Conservation (phyloP, 164 flowering plant genomes). For the Liquidambar formosana region DNA sequence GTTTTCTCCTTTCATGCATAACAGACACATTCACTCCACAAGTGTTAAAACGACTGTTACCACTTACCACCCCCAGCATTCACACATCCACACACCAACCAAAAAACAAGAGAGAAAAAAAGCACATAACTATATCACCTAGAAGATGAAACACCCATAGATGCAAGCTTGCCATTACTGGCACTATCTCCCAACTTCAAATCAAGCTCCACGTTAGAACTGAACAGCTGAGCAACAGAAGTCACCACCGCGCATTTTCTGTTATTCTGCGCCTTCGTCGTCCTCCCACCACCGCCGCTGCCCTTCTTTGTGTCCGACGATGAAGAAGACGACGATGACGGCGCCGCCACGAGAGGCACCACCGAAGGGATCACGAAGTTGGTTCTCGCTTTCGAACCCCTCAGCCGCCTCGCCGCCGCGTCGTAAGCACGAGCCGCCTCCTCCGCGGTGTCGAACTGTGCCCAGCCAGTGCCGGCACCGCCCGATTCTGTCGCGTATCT, state of each 20-base stretch:
- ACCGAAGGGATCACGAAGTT: slow-evolving; percentile 62
- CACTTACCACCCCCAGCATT: too few species aligned
- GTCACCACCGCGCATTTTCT: slow-evolving; percentile 57
- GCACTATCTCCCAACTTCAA: slow-evolving; percentile 38
- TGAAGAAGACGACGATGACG: slow-evolving; percentile 19
- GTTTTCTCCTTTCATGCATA: too few species aligned
- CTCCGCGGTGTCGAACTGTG: slow-evolving; percentile 88
- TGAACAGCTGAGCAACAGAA: slow-evolving; percentile 55
- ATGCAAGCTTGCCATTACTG: not conserved
- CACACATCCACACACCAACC: not conserved
- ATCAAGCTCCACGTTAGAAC: slow-evolving; percentile 40
- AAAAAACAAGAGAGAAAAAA: not conserved
- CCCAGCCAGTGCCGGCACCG: slow-evolving; percentile 94
- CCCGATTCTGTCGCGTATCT: slow-evolving; percentile 85
- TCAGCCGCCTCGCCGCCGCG: slow-evolving; percentile 77
- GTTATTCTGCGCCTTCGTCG: not conserved
- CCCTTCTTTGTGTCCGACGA: slow-evolving; percentile 15
- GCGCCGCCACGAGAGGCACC: slow-evolving; percentile 20
- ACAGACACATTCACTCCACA: too few species aligned
- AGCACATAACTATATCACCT: not conserved
- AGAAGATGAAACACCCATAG: slow-evolving; percentile 5
- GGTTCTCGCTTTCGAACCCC: slow-evolving; percentile 81
- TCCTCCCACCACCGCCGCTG: slow-evolving; percentile 3
- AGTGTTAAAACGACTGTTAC: too few species aligned
- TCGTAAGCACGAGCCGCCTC: slow-evolving; percentile 95